Conservation (phyloP, 2,329 filamentous ascomycete genomes). For the Fusarium sterilihyphosum region DNA sequence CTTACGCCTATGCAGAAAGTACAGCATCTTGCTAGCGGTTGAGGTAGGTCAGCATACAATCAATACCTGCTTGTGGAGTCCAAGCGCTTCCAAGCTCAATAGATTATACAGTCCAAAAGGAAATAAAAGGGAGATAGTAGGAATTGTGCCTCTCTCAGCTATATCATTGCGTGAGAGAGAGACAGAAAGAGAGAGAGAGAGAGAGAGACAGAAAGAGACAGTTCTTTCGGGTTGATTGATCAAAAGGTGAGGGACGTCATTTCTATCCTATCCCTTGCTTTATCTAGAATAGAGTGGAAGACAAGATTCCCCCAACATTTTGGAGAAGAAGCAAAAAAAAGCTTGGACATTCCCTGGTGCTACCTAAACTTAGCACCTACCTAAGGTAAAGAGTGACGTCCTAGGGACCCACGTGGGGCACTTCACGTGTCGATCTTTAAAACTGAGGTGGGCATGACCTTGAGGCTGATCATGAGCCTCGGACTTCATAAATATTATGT, state of each 20-base stretch:
- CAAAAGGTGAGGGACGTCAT: conserved; percentile 26
- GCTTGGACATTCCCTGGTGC: conserved; percentile 14
- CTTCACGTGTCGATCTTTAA: conserved; percentile 17
- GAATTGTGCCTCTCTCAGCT: conserved; percentile 7
- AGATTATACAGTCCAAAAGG: background rate
- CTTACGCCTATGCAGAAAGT: conserved; percentile 35
- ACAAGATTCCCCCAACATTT: conserved; percentile 31
- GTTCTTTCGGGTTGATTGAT: background rate
- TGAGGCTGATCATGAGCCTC: conserved; percentile 22
- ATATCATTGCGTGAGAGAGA: conserved; percentile 28
- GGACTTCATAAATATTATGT: background rate
- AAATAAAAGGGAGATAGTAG: background rate
- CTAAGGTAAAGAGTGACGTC: conserved; percentile 21
- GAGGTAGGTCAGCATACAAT: background rate
- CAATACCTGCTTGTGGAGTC: background rate
- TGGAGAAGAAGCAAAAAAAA: conserved; percentile 34
- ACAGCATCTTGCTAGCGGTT: conserved; percentile 25
- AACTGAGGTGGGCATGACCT: conserved; percentile 1
- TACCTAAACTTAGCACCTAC: no score
- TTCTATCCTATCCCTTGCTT: conserved; percentile 4
- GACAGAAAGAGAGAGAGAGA: conserved; percentile 14
- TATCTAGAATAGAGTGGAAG: background rate
- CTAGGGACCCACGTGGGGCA: conserved; percentile 28
- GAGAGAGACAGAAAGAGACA: conserved; percentile 9
- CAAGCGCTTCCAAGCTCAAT: background rate